Percentiles rank a stretch among this genome's conserved stretches.
Evolutionary conservation across 257 asterid species (phyloP).

Genomic region (Pogostemon cablin): DNA sequence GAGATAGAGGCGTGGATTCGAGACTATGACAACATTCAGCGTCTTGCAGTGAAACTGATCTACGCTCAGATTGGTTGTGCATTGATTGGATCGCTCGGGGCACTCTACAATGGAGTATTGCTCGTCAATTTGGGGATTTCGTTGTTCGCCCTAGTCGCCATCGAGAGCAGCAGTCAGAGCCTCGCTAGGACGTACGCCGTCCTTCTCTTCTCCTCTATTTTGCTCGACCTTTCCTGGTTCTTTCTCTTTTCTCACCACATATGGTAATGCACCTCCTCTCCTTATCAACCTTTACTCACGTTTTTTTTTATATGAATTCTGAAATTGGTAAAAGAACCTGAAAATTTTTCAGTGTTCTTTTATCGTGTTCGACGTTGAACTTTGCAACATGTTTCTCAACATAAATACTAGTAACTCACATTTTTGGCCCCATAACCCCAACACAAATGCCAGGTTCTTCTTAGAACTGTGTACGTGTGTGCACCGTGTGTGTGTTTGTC

Average conservation of each 20-base stretch:
- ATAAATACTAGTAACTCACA: too few relatives aligned
- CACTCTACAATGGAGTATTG: conserved; percentile 75
- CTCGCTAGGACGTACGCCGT: conserved; percentile 89
- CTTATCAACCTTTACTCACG: neutral
- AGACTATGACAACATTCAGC: conserved; percentile 83
- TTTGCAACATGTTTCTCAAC: neutral
- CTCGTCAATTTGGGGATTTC: conserved; percentile 71
- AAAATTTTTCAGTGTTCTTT: neutral
- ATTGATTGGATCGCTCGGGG: conserved; percentile 89
- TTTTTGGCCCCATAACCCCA: too few relatives aligned
- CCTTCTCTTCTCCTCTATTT: conserved; percentile 71
- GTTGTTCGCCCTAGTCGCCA: conserved; percentile 86
- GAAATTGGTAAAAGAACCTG: neutral
- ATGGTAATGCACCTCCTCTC: conserved; percentile 44
- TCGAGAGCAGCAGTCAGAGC: conserved; percentile 91
- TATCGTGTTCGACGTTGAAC: neutral
- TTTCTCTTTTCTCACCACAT: conserved; percentile 66
- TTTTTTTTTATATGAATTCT: neutral
- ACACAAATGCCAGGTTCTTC: too few relatives aligned
- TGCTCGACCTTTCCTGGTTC: conserved; percentile 84
- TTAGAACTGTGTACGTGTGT: too few relatives aligned
- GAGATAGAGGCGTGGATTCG: conserved; percentile 74
- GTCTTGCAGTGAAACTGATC: conserved; percentile 75
- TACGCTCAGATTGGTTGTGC: conserved; percentile 86
- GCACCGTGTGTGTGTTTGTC: too few relatives aligned